A percentile compares a stretch with the other conserved stretches of the same genome.
Evolutionary conservation across 495 filamentous ascomycete species (phyloP).

Genomic region (Talaromyces proteolyticus): DNA sequence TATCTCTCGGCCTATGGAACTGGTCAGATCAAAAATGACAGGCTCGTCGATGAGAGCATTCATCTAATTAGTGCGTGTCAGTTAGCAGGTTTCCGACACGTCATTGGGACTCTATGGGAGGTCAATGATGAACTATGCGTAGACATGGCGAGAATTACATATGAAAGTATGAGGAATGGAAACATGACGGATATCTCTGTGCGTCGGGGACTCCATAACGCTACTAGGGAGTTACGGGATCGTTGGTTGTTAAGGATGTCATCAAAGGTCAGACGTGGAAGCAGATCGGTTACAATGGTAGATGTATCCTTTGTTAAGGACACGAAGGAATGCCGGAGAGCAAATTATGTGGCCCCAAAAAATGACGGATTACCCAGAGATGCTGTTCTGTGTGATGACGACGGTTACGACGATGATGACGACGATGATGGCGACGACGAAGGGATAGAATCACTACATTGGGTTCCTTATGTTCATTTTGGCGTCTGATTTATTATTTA

Average conservation of each 20-base stretch:
- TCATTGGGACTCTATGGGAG: slow-evolving; percentile 25
- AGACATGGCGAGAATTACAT: slow-evolving; percentile 18
- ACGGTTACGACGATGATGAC: no score
- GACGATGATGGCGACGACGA: background rate
- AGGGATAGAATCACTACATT: background rate
- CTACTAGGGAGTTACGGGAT: slow-evolving; percentile 7
- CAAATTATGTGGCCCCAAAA: no score
- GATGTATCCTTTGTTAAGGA: no score
- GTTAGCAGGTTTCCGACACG: slow-evolving; percentile 30
- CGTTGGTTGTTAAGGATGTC: slow-evolving; percentile 1
- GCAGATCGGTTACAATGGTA: no score
- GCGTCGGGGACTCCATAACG: slow-evolving; percentile 13
- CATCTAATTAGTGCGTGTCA: slow-evolving; percentile 28
- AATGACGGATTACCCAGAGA: no score
- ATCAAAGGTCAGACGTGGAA: no score
- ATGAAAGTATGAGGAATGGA: slow-evolving; percentile 15
- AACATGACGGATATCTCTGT: slow-evolving; percentile 20
- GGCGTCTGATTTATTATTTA: no score
- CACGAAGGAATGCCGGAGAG: slow-evolving; percentile 1
- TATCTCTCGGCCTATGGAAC: slow-evolving; percentile 23
- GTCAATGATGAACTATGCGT: slow-evolving; percentile 17
- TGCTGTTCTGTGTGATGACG: no score
- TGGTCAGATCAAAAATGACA: slow-evolving; percentile 7
- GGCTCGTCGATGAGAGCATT: slow-evolving; percentile 24
- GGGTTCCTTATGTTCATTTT: slow-evolving; percentile 12